Evolutionary conservation across 1,139 yeast species (phyloP), one percentile per base, ranked within the genome.

Genomic region (Saccharomyces hybrid): DNA sequence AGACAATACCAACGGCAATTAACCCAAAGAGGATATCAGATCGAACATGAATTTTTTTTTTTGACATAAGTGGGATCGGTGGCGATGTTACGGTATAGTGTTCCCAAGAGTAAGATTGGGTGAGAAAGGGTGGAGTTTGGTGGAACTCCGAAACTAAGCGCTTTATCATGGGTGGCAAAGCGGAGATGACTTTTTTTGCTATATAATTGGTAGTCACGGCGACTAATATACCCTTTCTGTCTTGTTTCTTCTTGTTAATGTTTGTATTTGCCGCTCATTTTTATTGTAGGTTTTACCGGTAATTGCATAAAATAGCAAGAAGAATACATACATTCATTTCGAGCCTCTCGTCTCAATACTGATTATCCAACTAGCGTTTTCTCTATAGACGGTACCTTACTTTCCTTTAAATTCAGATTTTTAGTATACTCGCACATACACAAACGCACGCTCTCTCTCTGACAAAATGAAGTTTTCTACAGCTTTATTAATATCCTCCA

Each of bases 381-480:
- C 49, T 48, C 27, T 14, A 27, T 26, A 32, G 47, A 42, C 28
- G 34, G 46, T 38, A 19, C 44, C 44, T 38, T 11, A 38, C 44
- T 38, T 19, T 46, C 31, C 31, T 46, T 46, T 46, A 27, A n/a
- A n/a, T 46, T n/a, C 9, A n/a, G 19, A 26, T 8, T 9, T 24
- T 19, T 24, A 27, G 29, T 24, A 46, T 24, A 46, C 24, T 46
- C 19, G 16, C 29, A 21, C 31, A n/a, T 9, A 46, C 31, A 14
- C 29, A 21, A 21, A n/a, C 12, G 24, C 29, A n/a, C n/a, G 19
- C 11, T 14, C 44, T 38, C 24, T 38, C 44, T 38, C 44, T 38
- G 19, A 38, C 14, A 38, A 19, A 14, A 58, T 57, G 64, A 61
- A 62, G 59, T 59, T 58, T 55, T 55, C 52, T 53, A 58, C 51